Percentiles rank a stretch among this genome's conserved stretches.
Conservation (phyloP, 73 alveolate species). For the Uronychia binucleata region DNA sequence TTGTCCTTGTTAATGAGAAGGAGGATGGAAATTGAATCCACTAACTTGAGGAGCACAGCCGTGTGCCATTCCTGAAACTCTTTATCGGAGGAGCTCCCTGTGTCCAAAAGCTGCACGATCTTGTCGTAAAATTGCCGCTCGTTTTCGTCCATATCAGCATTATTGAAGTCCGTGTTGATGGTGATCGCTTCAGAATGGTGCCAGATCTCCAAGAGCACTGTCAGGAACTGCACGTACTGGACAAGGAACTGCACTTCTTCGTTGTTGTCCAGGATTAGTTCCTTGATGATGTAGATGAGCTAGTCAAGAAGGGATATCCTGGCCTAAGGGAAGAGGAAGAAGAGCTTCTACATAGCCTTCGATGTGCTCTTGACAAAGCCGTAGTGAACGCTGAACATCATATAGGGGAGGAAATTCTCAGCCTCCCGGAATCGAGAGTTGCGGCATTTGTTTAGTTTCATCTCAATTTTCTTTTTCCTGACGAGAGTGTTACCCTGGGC, state of each 20-base stretch:
- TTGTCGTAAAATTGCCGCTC: not conserved
- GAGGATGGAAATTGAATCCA: constrained; percentile 22
- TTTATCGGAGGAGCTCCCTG: not conserved
- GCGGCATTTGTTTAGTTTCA: constrained; percentile 32
- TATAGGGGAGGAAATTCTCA: constrained; percentile 17
- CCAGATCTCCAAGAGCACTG: not conserved
- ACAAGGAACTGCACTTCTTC: constrained; percentile 7
- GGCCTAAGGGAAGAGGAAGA: constrained; percentile 1
- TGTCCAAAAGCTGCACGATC: not conserved
- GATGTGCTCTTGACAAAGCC: not conserved
- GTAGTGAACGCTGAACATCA: constrained; percentile 2
- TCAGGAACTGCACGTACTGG: not conserved
- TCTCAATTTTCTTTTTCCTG: not conserved
- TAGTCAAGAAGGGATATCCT: constrained; percentile 29
- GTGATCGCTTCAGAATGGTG: not conserved
- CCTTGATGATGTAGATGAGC: constrained; percentile 28
- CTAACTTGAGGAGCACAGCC: constrained; percentile 9
- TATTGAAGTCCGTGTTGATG: not conserved
- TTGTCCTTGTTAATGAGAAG: constrained; percentile 28
- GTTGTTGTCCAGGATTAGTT: constrained; percentile 39
- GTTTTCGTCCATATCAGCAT: not conserved
- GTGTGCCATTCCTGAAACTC: not conserved
- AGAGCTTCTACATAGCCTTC: constrained; percentile 9
- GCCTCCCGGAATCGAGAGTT: constrained; percentile 18
- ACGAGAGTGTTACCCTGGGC: not conserved